Evolutionary conservation across 306 rosid species (phyloP).

Genomic region (Cyamopsis tetragonoloba): DNA sequence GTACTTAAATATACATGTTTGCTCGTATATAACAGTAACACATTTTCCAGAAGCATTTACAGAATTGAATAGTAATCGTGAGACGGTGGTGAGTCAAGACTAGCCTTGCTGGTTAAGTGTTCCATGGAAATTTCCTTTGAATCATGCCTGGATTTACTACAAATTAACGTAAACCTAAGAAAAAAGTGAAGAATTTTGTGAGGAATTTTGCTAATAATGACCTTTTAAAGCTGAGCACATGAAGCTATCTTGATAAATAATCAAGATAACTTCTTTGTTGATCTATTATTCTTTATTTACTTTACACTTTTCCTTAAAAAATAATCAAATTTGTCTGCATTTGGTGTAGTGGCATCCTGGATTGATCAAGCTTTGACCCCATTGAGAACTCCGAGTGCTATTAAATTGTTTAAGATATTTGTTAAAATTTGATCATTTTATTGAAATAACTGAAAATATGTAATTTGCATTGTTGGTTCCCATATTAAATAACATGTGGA

Average conservation of each 20-base stretch:
- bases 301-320: neutral
- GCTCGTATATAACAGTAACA: neutral
- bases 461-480: neutral
- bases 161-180: neutral
- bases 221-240: neutral
- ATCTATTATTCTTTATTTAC: neutral
- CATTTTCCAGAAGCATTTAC: neutral
- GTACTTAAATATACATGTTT: constrained; percentile 12
- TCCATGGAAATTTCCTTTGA: neutral
- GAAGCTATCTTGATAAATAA: neutral
- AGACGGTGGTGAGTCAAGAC: neutral
- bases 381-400: neutral
- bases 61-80: neutral
- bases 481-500: neutral
- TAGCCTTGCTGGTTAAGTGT: neutral
- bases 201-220: neutral
- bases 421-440: neutral
- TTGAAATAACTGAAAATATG: constrained; percentile 4
- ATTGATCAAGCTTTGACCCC: neutral
- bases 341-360: neutral
- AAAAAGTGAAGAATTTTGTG: neutral
- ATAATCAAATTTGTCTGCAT: neutral
- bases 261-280: neutral
- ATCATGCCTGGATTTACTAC: neutral
- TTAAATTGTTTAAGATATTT: neutral